phyloP scores from a whole-genome alignment of 495 filamentous ascomycete species.

The Penicillium bovifimosum region DNA sequence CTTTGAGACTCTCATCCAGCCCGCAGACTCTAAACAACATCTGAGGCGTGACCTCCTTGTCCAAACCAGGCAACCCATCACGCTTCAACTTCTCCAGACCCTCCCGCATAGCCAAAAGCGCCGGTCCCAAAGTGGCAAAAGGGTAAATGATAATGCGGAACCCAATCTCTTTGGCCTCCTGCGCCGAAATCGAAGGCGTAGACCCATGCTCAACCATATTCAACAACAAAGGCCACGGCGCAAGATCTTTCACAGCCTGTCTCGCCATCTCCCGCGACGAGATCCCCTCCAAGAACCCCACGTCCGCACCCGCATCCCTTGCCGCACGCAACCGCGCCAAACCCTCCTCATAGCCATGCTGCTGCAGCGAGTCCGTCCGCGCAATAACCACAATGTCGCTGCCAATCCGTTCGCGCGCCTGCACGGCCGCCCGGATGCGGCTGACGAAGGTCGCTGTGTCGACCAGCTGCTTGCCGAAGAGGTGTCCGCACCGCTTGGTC shows the following conservation, averaged over 20 bases:
- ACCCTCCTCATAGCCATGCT: slow-evolving; percentile 57
- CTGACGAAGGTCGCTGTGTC: slow-evolving; percentile 44
- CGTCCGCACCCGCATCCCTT: slow-evolving; percentile 55
- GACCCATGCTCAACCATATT: slow-evolving; percentile 64
- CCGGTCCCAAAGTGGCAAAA: slow-evolving; percentile 48
- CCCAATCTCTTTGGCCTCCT: slow-evolving; percentile 55
- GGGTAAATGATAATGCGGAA: slow-evolving; percentile 61
- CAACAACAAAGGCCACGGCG: slow-evolving; percentile 55
- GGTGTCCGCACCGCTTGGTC: slow-evolving; percentile 63
- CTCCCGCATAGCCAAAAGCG: slow-evolving; percentile 46
- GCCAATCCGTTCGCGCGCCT: slow-evolving; percentile 43
- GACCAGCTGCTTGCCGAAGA: slow-evolving; percentile 60
- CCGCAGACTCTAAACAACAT: slow-evolving; percentile 56
- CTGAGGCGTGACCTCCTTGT: slow-evolving; percentile 45
- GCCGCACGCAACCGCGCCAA: slow-evolving; percentile 51
- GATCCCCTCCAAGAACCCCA: slow-evolving; percentile 52
- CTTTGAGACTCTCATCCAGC: slow-evolving; percentile 49
- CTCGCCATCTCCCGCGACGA: slow-evolving; percentile 34
- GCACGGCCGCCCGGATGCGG: slow-evolving; percentile 54
- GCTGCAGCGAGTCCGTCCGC: slow-evolving; percentile 60
- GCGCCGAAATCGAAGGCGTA: slow-evolving; percentile 52
- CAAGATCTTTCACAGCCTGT: slow-evolving; percentile 44
- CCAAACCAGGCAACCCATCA: slow-evolving; percentile 43
- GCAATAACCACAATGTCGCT: slow-evolving; percentile 66
- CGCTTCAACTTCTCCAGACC: slow-evolving; percentile 45